phyloP scores from a whole-genome alignment of 169 alveolate genomes.

The Blepharisma undulans region DNA sequence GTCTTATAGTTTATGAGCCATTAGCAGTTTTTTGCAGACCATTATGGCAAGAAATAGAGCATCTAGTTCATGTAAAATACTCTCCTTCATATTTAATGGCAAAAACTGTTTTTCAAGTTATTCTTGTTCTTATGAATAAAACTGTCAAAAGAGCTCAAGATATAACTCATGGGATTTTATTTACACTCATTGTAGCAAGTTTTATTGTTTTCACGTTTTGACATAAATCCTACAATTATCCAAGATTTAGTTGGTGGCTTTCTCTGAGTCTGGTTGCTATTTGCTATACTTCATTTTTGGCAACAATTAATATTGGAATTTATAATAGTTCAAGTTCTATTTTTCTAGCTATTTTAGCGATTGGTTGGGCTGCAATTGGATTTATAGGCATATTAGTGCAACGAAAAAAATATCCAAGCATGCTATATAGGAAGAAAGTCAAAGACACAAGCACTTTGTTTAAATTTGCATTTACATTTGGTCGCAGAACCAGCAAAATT shows the following conservation, averaged over 20 bases:
- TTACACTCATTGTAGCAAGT: neutral
- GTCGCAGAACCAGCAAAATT: neutral
- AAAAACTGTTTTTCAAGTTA: neutral
- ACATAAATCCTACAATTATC: conserved; percentile 2
- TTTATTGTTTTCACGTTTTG: neutral
- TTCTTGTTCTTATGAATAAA: neutral
- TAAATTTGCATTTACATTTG: neutral
- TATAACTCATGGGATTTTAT: neutral
- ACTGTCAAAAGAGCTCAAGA: neutral
- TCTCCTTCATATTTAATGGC: neutral
- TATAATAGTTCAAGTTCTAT: neutral
- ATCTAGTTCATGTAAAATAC: neutral
- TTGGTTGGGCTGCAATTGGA: neutral
- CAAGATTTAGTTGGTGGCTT: neutral
- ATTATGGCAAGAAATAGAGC: conserved; percentile 4
- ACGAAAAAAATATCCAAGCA: neutral
- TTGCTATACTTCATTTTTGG: neutral
- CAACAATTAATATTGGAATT: neutral
- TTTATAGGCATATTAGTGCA: neutral
- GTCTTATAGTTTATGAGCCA: neutral
- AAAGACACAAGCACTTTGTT: neutral
- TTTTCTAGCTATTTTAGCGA: neutral
- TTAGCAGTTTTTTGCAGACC: conserved; percentile 14
- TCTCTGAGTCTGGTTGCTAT: neutral
- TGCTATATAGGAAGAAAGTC: neutral